These are phyloP conservation scores for Begonia fuchsioides DNA, from an alignment of 306 rosid species.

Conservation along the genomic window DNA sequence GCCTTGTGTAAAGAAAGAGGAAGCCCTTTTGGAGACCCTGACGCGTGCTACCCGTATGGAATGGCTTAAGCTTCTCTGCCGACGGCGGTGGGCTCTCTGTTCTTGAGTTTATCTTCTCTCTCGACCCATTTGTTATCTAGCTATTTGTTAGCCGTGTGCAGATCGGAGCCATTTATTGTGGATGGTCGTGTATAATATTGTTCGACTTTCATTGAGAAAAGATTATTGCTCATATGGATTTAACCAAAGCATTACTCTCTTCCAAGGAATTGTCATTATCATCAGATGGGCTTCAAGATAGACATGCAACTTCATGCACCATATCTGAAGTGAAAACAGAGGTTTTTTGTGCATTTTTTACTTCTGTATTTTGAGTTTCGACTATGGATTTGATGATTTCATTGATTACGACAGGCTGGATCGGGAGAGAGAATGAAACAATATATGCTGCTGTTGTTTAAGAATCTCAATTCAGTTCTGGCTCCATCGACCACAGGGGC, in stretches of 20 bases:
- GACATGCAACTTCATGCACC: slow-evolving; percentile 15
- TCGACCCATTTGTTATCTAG: no score
- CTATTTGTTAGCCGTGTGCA: slow-evolving; percentile 3
- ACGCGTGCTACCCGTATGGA: slow-evolving; percentile 25
- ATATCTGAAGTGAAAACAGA: slow-evolving; percentile 15
- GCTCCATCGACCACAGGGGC: slow-evolving; percentile 76
- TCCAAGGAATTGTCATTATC: slow-evolving; percentile 5
- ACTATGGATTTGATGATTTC: not conserved
- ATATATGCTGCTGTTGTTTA: slow-evolving; percentile 9
- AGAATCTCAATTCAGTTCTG: slow-evolving; percentile 35
- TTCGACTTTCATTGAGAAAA: slow-evolving; percentile 36
- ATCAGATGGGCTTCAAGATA: slow-evolving; percentile 19
- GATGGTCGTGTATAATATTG: slow-evolving; percentile 68
- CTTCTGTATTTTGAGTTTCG: no score
- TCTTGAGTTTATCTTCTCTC: no score
- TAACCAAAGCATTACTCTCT: slow-evolving; percentile 18
- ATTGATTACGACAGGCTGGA: slow-evolving; percentile 5
- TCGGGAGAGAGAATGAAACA: slow-evolving; percentile 15
- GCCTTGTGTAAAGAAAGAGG: slow-evolving; percentile 49
- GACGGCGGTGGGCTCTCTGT: slow-evolving; percentile 27
- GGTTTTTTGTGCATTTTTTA: slow-evolving; percentile 13
- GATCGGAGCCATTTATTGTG: slow-evolving; percentile 62
- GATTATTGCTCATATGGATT: slow-evolving; percentile 13
- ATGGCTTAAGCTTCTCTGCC: slow-evolving; percentile 49
- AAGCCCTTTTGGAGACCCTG: slow-evolving; percentile 40